phyloP scores from a whole-genome alignment of 2,329 filamentous ascomycete species.

The Arthrobotrys musiformis region DNA sequence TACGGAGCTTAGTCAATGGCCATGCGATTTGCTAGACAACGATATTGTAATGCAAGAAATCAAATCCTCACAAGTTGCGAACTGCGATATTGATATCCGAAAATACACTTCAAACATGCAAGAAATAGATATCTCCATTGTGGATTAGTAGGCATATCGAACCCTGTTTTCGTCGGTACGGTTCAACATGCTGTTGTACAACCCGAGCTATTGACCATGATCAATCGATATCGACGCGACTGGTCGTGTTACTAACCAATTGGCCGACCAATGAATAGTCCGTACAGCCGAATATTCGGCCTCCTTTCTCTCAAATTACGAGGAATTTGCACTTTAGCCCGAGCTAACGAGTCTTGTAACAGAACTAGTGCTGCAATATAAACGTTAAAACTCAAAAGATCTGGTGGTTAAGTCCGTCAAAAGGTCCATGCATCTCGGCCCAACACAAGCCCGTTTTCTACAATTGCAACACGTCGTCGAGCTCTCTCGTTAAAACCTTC shows the following conservation, averaged over 20 bases:
- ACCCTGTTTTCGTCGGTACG: no score
- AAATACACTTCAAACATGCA: neutral
- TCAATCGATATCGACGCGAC: no score
- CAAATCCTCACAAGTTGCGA: neutral
- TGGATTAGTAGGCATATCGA: no score
- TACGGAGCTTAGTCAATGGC: no score
- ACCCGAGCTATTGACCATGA: no score
- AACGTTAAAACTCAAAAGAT: neutral
- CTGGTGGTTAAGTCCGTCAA: conserved; percentile 27
- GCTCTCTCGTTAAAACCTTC: conserved; percentile 17
- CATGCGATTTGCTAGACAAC: no score
- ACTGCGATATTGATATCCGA: neutral
- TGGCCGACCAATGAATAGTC: neutral
- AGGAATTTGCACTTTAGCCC: neutral
- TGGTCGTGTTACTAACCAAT: no score
- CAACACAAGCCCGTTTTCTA: conserved; percentile 37
- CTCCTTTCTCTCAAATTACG: neutral
- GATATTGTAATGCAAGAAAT: no score
- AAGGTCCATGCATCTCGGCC: conserved; percentile 31
- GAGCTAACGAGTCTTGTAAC: neutral
- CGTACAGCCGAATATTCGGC: neutral
- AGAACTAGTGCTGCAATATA: no score
- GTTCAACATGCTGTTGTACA: no score
- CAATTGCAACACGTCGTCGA: conserved; percentile 12
- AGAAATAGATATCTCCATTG: neutral